phyloP scores from a whole-genome alignment of 2,329 filamentous ascomycete species.

The Microsporum audouinii region DNA sequence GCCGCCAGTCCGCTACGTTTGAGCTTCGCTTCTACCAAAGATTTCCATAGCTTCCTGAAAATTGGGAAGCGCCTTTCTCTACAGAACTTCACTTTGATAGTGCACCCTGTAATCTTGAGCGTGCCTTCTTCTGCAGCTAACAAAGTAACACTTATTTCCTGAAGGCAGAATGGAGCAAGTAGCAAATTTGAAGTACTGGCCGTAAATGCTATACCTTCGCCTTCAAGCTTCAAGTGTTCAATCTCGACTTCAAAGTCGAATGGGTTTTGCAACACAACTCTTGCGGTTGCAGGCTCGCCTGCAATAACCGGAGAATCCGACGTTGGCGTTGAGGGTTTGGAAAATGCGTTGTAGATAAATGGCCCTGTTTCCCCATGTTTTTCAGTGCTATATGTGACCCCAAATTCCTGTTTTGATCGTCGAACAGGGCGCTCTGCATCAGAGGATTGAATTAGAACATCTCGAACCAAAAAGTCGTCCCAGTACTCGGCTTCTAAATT shows the following conservation, averaged over 20 bases:
- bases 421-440: conserved; percentile 52
- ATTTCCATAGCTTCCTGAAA: conserved; percentile 64
- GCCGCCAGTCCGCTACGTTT: conserved; percentile 61
- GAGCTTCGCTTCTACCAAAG: conserved; percentile 57
- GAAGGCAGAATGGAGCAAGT: conserved; percentile 71
- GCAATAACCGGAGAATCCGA: conserved; percentile 63
- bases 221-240: conserved; percentile 64
- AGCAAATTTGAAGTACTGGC: conserved; percentile 53
- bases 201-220: conserved; percentile 61
- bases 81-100: conserved; percentile 70
- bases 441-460: conserved; percentile 56
- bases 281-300: conserved; percentile 65
- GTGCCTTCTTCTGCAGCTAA: conserved; percentile 55
- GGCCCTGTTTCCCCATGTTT: conserved; percentile 50
- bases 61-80: conserved; percentile 74
- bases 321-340: conserved; percentile 50
- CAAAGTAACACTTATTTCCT: conserved; percentile 62
- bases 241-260: conserved; percentile 89
- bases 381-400: conserved; percentile 30
- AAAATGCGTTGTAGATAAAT: conserved; percentile 90
- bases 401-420: conserved; percentile 46
- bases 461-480: conserved; percentile 87
- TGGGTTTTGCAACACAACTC: conserved; percentile 79
- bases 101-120: conserved; percentile 64
- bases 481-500: conserved; percentile 75